These are phyloP conservation scores for Limnomonas spitsbergensis DNA, from an alignment of 139 green algal genomes.

Conservation along the genomic window DNA sequence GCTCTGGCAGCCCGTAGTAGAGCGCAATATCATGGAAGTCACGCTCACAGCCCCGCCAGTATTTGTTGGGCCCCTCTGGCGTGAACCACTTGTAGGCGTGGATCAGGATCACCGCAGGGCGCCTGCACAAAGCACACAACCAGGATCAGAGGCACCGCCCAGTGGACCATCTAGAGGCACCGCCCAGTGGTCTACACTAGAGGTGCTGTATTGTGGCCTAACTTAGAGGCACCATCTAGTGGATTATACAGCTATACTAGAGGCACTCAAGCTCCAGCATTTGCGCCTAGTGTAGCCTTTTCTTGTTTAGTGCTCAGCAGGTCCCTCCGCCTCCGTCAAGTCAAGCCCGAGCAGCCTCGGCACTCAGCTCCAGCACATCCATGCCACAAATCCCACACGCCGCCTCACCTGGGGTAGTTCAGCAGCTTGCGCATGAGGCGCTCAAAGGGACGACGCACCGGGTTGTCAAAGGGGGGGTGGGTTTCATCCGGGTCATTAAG, in stretches of 20 bases:
- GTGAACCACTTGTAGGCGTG: slow-evolving; percentile 1
- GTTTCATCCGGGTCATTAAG: slow-evolving; percentile 12
- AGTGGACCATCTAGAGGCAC: too few relatives aligned
- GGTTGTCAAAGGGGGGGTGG: background rate
- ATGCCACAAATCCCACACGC: background rate
- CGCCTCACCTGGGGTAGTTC: slow-evolving; percentile 4
- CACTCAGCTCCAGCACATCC: background rate
- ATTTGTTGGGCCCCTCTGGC: background rate
- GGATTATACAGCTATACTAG: too few relatives aligned
- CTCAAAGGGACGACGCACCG: slow-evolving; percentile 24
- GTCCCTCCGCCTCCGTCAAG: too few relatives aligned
- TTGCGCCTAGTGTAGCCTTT: too few relatives aligned
- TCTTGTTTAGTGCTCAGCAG: too few relatives aligned
- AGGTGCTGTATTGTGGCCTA: too few relatives aligned
- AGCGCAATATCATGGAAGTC: slow-evolving; percentile 29
- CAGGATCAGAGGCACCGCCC: too few relatives aligned
- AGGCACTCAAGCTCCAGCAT: too few relatives aligned
- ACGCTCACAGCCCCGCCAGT: slow-evolving; percentile 8
- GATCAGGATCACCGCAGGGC: slow-evolving; percentile 11
- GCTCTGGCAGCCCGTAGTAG: slow-evolving; percentile 30
- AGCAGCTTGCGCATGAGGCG: slow-evolving; percentile 39
- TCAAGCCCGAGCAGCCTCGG: background rate
- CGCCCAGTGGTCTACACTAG: too few relatives aligned
- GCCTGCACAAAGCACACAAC: background rate
- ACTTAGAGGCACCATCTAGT: too few relatives aligned